These are phyloP conservation scores for Plasmodium chabaudi DNA, from an alignment of 169 alveolate genomes.

Conservation along the genomic window DNA sequence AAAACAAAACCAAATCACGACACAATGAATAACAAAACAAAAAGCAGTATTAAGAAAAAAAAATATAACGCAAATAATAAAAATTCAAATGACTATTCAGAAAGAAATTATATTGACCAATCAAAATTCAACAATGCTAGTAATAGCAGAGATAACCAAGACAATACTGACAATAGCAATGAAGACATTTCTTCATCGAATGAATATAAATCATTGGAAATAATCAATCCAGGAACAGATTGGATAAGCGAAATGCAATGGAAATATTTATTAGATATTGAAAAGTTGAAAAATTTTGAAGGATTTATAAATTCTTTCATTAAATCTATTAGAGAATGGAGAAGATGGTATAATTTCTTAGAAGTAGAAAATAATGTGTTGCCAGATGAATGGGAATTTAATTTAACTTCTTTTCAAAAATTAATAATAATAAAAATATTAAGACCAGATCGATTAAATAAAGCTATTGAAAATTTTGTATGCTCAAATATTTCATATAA, in stretches of 20 bases:
- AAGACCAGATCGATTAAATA: slow-evolving; percentile 76
- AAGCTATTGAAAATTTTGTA: slow-evolving; percentile 69
- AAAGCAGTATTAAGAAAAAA: slow-evolving; percentile 21
- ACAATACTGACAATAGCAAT: no score
- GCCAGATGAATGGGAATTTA: slow-evolving; percentile 79
- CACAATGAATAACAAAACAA: slow-evolving; percentile 26
- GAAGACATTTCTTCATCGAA: neutral
- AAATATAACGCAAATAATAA: slow-evolving; percentile 26
- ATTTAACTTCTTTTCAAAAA: slow-evolving; percentile 74
- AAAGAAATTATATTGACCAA: slow-evolving; percentile 19
- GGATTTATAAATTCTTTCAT: slow-evolving; percentile 74
- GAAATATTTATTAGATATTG: slow-evolving; percentile 59
- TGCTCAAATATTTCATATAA: slow-evolving; percentile 50
- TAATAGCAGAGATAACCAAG: neutral
- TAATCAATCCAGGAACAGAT: slow-evolving; percentile 74
- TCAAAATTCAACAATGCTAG: slow-evolving; percentile 31
- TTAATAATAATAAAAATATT: slow-evolving; percentile 69
- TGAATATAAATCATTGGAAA: slow-evolving; percentile 32
- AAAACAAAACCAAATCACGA: slow-evolving; percentile 1
- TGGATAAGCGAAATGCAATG: slow-evolving; percentile 75
- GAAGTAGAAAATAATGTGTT: slow-evolving; percentile 67
- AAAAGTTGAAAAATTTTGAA: slow-evolving; percentile 69
- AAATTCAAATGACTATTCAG: slow-evolving; percentile 13
- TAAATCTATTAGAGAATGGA: slow-evolving; percentile 78
- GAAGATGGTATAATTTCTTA: slow-evolving; percentile 72